Evolutionary conservation across 768 basidiomycete species (phyloP).

Genomic region (Pisolithus tinctorius): DNA sequence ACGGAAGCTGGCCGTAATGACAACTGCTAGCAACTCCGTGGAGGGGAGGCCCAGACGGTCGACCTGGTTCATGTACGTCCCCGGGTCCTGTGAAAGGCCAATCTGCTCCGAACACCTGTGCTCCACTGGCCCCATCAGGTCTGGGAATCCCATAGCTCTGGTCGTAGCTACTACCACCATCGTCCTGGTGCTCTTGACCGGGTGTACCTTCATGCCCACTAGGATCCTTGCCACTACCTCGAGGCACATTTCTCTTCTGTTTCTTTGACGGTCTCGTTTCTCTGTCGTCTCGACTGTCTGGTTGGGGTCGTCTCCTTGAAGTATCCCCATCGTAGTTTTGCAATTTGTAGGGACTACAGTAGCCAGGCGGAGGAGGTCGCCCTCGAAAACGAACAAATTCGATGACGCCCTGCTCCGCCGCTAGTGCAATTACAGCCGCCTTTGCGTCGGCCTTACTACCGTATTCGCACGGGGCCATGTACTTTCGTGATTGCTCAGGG

Average conservation of each 20-base stretch:
- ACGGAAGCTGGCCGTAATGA: not conserved
- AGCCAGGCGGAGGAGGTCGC: constrained; percentile 33
- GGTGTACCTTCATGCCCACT: not conserved
- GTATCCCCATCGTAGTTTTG: constrained; percentile 19
- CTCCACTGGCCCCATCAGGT: not conserved
- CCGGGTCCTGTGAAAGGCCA: not conserved
- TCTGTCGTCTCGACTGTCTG: constrained; percentile 16
- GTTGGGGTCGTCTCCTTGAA: constrained; percentile 32
- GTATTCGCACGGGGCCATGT: constrained; percentile 43
- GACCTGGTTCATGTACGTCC: not conserved
- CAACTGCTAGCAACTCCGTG: not conserved
- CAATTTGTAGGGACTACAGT: constrained; percentile 31
- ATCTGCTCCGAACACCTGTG: not conserved
- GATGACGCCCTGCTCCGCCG: constrained; percentile 48
- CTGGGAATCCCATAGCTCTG: not conserved
- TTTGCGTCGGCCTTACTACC: constrained; percentile 57
- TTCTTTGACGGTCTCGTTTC: constrained; percentile 18
- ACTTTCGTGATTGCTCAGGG: constrained; percentile 35
- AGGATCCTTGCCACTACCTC: constrained; percentile 3
- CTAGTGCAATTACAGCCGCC: constrained; percentile 45
- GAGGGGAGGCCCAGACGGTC: not conserved
- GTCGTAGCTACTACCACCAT: not conserved
- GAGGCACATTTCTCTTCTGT: constrained; percentile 20
- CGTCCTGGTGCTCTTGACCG: not conserved
- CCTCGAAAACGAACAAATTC: constrained; percentile 57